Conservation (phyloP, 2,329 filamentous ascomycete genomes). For the Canariomyces notabilis region DNA sequence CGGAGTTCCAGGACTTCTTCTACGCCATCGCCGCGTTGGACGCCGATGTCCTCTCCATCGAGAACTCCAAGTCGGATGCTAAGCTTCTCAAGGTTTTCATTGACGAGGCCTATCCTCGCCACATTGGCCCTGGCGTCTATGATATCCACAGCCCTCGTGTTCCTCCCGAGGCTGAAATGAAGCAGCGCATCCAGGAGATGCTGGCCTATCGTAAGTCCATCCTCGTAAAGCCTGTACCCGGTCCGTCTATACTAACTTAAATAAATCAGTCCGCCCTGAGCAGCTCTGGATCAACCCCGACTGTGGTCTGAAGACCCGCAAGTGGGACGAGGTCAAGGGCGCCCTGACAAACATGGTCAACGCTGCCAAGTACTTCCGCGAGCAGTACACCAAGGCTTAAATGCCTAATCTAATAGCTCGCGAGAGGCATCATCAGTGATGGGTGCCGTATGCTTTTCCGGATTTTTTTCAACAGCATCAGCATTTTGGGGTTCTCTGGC, state of each 20-base stretch:
- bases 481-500: slow-evolving; percentile 25
- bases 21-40: slow-evolving; percentile 95
- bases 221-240: neutral
- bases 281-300: slow-evolving; percentile 99
- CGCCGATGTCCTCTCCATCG: slow-evolving; percentile 95
- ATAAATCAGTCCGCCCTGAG: slow-evolving; percentile 54
- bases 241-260: slow-evolving; percentile 5
- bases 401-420: slow-evolving; percentile 7
- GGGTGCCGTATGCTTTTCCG: slow-evolving; percentile 21
- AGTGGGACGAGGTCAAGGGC: slow-evolving; percentile 98
- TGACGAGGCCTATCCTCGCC: slow-evolving; percentile 92
- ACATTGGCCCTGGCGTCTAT: slow-evolving; percentile 99
- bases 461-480: slow-evolving; percentile 29
- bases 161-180: slow-evolving; percentile 96
- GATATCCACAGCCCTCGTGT: slow-evolving; percentile 99
- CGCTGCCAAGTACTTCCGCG: slow-evolving; percentile 93
- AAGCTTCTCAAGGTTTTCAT: slow-evolving; percentile 99
- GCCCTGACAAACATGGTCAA: slow-evolving; percentile 95
- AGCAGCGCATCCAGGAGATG: slow-evolving; percentile 97
- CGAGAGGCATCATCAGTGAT: slow-evolving; percentile 10
- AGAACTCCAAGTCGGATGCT: slow-evolving; percentile 99
- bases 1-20: slow-evolving; percentile 99
- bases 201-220: slow-evolving; percentile 76
- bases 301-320: slow-evolving; percentile 97
- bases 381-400: slow-evolving; percentile 61